Evolutionary conservation across 2,329 filamentous ascomycete species (phyloP).

Genomic region (Ceratocystis eucalypticola): DNA sequence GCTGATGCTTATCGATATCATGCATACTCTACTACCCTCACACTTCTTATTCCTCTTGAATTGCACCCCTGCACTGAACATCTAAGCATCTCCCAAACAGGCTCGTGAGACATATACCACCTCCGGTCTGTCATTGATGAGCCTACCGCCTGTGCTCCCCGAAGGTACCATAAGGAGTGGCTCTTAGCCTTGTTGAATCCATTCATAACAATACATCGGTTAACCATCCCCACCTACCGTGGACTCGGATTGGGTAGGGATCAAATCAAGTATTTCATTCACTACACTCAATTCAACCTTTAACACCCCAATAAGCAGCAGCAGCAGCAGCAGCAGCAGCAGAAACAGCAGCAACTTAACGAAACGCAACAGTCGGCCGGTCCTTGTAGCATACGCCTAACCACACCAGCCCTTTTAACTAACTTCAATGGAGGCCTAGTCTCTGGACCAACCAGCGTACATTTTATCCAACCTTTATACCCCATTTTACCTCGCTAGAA

Average conservation of each 20-base stretch:
- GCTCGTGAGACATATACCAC: conserved; percentile 9
- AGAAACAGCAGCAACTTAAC: background rate
- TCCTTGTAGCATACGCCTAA: background rate
- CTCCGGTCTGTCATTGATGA: conserved; percentile 9
- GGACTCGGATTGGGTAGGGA: background rate
- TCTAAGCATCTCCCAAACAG: conserved; percentile 5
- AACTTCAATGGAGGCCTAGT: background rate
- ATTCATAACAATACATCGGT: background rate
- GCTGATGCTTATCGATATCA: conserved; percentile 6
- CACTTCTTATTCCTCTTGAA: conserved; percentile 6
- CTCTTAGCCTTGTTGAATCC: background rate
- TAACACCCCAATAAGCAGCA: background rate
- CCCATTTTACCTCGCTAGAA: conserved; percentile 1
- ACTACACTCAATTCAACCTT: background rate
- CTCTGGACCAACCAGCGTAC: background rate
- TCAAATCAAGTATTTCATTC: background rate
- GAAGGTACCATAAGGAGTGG: background rate
- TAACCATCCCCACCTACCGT: background rate
- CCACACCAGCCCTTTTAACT: background rate
- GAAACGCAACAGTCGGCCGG: background rate
- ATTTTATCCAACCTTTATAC: background rate
- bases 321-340: background rate
- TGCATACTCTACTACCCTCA: conserved; percentile 8
- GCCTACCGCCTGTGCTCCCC: conserved; percentile 5
- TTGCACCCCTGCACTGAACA: conserved; percentile 9